Conservation (phyloP, 1,139 yeast genomes). For the Protomyces macrosporus region DNA sequence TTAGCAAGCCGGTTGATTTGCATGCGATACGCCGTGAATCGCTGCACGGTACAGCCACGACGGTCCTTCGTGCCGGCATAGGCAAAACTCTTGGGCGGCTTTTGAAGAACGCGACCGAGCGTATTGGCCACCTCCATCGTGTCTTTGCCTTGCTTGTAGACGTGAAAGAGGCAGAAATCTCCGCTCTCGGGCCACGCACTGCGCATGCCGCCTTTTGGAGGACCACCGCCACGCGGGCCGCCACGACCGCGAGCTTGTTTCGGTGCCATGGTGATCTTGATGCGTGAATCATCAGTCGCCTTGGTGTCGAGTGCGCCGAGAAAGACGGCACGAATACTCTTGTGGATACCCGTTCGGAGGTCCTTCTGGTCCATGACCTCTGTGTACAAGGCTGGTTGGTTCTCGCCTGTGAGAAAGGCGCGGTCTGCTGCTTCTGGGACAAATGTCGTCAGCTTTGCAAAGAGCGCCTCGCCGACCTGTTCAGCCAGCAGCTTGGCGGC, state of each 20-base stretch:
- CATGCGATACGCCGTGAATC: conserved; percentile 63
- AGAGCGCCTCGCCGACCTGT: conserved; percentile 56
- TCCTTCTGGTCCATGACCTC: conserved; percentile 52
- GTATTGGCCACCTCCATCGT: conserved; percentile 90
- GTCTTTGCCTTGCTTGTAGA: conserved; percentile 91
- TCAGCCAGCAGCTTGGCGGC: conserved; percentile 36
- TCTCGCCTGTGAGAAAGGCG: conserved; percentile 44
- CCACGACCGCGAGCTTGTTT: conserved; percentile 40
- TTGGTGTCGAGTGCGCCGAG: conserved; percentile 69
- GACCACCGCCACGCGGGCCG: conserved; percentile 31
- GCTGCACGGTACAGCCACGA: conserved; percentile 91
- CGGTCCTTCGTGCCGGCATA: conserved; percentile 97
- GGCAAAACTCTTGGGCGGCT: conserved; percentile 63
- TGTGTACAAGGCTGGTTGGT: conserved; percentile 11
- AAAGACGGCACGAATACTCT: conserved; percentile 67
- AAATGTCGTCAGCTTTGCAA: conserved; percentile 47
- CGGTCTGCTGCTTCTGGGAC: conserved; percentile 55
- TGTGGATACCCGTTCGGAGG: conserved; percentile 70
- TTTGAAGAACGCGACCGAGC: conserved; percentile 63
- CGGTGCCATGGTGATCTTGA: conserved; percentile 4
- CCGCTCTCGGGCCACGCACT: conserved; percentile 25
- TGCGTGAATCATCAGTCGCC: conserved; percentile 59
- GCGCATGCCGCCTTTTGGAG: conserved; percentile 25
- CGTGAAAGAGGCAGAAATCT: conserved; percentile 64
- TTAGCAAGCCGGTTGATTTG: conserved; percentile 73